Percentiles rank a stretch among this genome's conserved stretches.
Evolutionary conservation across 1,139 yeast species (phyloP).

Genomic region (Lodderomyces beijingensis): DNA sequence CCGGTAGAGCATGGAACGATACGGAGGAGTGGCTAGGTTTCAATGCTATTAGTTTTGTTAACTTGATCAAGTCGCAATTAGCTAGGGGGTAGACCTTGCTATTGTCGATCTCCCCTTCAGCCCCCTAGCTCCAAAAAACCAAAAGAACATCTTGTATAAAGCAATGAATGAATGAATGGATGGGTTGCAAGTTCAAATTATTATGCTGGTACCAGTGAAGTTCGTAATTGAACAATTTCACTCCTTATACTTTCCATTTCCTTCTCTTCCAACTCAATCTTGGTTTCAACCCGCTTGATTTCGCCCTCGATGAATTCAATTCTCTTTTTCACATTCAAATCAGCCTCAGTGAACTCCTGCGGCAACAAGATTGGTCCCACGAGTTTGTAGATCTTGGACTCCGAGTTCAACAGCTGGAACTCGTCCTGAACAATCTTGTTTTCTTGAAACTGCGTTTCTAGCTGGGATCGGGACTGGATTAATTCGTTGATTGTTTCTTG

Average conservation of each 20-base stretch:
- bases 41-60: conserved; percentile 61
- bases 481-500: conserved; percentile 41
- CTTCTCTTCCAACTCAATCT: conserved; percentile 50
- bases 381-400: conserved; percentile 74
- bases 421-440: conserved; percentile 88
- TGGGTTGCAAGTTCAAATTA: too few relatives aligned
- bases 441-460: conserved; percentile 83
- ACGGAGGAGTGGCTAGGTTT: conserved; percentile 74
- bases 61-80: conserved; percentile 66
- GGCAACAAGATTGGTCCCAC: conserved; percentile 92
- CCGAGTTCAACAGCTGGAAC: conserved; percentile 55
- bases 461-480: conserved; percentile 58
- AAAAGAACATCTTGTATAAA: too few relatives aligned
- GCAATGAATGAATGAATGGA: too few relatives aligned
- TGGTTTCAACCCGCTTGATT: conserved; percentile 62
- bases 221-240: conserved; percentile 42
- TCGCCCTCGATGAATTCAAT: conserved; percentile 80
- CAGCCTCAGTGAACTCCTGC: conserved; percentile 80
- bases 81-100: conserved; percentile 58
- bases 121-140: too few relatives aligned
- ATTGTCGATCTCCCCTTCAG: neutral
- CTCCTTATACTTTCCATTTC: conserved; percentile 47
- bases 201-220: conserved; percentile 11
- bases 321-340: conserved; percentile 77
- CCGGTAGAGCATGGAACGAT: conserved; percentile 59